Evolutionary conservation across 164 flowering plant genomes (phyloP).

Genomic region (Magnolia kwangsiensis): DNA sequence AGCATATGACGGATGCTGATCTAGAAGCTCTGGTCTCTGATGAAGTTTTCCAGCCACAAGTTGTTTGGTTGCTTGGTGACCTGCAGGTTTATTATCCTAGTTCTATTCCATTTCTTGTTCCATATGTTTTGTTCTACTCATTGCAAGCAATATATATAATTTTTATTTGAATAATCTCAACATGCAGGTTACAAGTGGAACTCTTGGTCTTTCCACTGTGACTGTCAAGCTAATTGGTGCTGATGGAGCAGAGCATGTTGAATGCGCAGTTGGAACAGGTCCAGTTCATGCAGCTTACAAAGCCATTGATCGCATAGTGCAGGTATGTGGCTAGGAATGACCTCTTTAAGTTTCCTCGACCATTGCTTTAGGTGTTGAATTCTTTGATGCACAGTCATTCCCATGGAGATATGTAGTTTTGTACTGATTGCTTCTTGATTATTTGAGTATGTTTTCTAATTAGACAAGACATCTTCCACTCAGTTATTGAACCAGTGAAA

Average conservation of each 20-base stretch:
- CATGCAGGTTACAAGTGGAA: conserved; percentile 83
- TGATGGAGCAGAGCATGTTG: conserved; percentile 69
- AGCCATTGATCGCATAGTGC: conserved; percentile 81
- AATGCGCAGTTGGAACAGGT: conserved; percentile 88
- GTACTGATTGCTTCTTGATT: background rate
- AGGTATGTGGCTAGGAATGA: conserved; percentile 38
- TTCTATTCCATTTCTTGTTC: background rate
- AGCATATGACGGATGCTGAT: conserved; percentile 86
- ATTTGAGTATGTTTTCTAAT: no score
- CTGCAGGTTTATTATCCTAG: conserved; percentile 53
- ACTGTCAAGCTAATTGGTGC: conserved; percentile 67
- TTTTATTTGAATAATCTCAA: background rate
- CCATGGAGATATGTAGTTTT: background rate
- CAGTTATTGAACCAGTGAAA: no score
- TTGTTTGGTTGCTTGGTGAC: conserved; percentile 76
- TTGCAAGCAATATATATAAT: background rate
- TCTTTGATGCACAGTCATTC: background rate
- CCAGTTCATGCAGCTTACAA: conserved; percentile 97
- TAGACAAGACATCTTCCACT: no score
- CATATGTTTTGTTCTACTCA: background rate
- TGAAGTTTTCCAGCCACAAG: conserved; percentile 87
- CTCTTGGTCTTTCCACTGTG: conserved; percentile 92
- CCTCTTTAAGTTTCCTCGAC: background rate
- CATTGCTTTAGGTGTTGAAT: background rate
- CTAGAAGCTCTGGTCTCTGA: conserved; percentile 79